Evolutionary conservation across 345 rosid genomes (phyloP), one percentile per base, ranked within the genome.

Genomic region (Garcia nutans): DNA sequence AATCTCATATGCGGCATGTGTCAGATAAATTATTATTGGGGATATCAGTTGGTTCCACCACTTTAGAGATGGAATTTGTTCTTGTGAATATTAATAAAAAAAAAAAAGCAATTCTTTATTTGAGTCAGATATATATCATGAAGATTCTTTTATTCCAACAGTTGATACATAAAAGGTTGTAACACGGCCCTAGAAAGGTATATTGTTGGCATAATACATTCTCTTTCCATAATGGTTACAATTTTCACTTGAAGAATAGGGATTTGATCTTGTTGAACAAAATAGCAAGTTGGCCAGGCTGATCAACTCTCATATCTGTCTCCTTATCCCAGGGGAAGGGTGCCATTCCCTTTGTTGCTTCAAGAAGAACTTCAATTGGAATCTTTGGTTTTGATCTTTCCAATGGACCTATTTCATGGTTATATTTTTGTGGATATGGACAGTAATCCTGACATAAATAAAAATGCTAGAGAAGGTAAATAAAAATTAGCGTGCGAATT

Each of bases 271-370:
- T 77, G 45, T 76, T 80, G 2, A 84, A 41, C 44, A 88, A 71
- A 44, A 33, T 73, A 68, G 78, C 78, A 78, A 83, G 37, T 22
- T 65, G 63, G 68, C 87, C 88, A 58, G 23, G 20, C 8, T 22
- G 13, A 23, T 84, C 88, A 55, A 89, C 85, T 47, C 75, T 74
- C 92, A 83, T 84, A 64, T 94, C 95, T 57, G 97, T 88, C 75
- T 90, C 87, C 65, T 82, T 70, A 69, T 86, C 80, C 97, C 97
- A 94, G 45, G 85, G 83, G 84, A 89, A 91, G 41, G 97, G 82
- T 84, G 81, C 80, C 73, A 72, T 57, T 61, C 88, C 88, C 80
- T 86, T 64, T 10, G 92, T 81, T 33, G 93, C 97, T 49, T 89
- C 93, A 20, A 80, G 74, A 33, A 94, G 87, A 69, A 77, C 88